These are phyloP conservation scores for Telfairia occidentalis DNA, from an alignment of 331 rosid genomes.

Conservation along the genomic window DNA sequence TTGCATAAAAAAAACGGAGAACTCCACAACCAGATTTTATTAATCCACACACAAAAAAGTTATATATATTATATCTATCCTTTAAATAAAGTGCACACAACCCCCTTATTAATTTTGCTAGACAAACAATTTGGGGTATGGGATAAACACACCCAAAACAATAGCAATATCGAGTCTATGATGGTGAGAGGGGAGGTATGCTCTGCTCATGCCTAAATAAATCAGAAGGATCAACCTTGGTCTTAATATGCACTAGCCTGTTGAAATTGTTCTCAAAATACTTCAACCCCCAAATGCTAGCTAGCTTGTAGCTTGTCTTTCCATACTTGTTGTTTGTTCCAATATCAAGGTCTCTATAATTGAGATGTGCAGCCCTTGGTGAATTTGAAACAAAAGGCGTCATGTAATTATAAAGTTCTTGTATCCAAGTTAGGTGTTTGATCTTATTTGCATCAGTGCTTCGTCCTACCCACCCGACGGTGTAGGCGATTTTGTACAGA, in stretches of 20 bases:
- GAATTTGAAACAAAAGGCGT: slow-evolving; percentile 19
- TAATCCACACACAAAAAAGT: background rate
- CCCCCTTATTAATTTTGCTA: background rate
- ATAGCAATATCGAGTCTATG: background rate
- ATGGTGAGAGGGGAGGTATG: background rate
- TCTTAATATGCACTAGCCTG: background rate
- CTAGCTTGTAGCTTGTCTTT: background rate
- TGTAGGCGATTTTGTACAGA: slow-evolving; percentile 23
- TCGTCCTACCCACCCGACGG: slow-evolving; percentile 23
- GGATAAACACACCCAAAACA: background rate
- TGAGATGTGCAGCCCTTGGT: background rate
- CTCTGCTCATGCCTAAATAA: slow-evolving; percentile 6
- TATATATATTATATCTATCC: no score
- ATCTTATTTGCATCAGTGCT: slow-evolving; percentile 8
- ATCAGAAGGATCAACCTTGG: background rate
- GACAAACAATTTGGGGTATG: background rate
- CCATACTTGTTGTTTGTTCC: background rate
- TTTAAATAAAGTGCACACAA: background rate
- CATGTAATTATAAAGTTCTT: slow-evolving; percentile 24
- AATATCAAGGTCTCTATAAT: slow-evolving; percentile 1
- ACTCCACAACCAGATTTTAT: background rate
- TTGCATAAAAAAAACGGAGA: background rate
- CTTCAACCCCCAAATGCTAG: background rate
- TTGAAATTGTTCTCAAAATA: background rate
- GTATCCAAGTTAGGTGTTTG: background rate